These are phyloP conservation scores for Pseudomassariella vexata DNA, from an alignment of 2,329 filamentous ascomycete species.

Conservation along the genomic window DNA sequence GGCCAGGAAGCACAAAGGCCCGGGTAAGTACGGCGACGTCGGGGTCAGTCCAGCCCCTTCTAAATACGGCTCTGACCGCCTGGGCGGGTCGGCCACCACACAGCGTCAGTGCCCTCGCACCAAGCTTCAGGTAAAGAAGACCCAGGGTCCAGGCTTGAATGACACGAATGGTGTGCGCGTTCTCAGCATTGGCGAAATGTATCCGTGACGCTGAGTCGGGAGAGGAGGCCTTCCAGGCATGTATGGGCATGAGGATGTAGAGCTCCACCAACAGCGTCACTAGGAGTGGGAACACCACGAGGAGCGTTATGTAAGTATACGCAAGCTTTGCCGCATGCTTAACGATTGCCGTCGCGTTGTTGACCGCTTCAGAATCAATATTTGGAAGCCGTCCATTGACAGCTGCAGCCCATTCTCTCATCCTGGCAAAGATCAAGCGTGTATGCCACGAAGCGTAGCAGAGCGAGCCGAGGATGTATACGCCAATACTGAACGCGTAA, in stretches of 20 bases:
- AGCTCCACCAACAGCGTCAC: constrained; percentile 78
- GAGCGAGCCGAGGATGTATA: constrained; percentile 70
- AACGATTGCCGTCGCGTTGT: constrained; percentile 20
- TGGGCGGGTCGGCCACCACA: constrained; percentile 65
- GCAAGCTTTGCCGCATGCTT: constrained; percentile 41
- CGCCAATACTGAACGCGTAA: constrained; percentile 88
- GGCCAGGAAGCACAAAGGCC: constrained; percentile 75
- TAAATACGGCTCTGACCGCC: constrained; percentile 69
- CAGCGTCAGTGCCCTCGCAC: constrained; percentile 61
- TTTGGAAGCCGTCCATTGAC: constrained; percentile 19
- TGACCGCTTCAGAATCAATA: constrained; percentile 25
- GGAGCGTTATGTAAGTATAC: constrained; percentile 72
- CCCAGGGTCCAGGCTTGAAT: constrained; percentile 94
- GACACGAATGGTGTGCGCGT: constrained; percentile 69
- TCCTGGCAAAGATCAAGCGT: constrained; percentile 28
- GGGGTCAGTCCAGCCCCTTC: constrained; percentile 71
- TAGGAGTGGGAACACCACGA: constrained; percentile 74
- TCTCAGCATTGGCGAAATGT: constrained; percentile 21
- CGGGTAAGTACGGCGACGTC: constrained; percentile 75
- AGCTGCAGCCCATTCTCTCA: constrained; percentile 23
- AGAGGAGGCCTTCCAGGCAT: constrained; percentile 62
- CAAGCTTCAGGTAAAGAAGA: constrained; percentile 81
- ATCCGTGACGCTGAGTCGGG: constrained; percentile 17
- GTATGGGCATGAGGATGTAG: constrained; percentile 80
- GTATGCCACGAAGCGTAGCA: constrained; percentile 57